Conservation (phyloP, 352 stramenopile species). For the Phytophthora quininea region DNA sequence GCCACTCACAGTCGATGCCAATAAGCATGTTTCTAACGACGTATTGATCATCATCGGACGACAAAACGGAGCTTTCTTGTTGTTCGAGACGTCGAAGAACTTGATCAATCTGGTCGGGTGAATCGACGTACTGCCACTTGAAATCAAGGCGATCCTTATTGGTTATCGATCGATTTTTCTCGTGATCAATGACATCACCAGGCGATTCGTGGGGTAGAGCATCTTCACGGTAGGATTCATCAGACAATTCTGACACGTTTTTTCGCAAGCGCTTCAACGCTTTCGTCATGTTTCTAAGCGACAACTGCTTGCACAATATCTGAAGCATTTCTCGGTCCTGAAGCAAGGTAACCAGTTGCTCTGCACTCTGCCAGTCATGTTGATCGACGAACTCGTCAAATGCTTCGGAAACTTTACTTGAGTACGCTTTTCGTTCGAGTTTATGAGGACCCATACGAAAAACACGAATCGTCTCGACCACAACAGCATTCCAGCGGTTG, state of each 20-base stretch:
- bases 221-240: background rate
- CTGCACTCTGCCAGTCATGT: conserved; percentile 55
- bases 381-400: conserved; percentile 43
- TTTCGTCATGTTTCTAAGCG: conserved; percentile 52
- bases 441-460: conserved; percentile 22
- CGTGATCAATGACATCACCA: conserved; percentile 33
- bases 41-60: conserved; percentile 6
- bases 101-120: conserved; percentile 20
- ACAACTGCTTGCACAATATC: conserved; percentile 36
- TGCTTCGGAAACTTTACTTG: conserved; percentile 13
- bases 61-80: conserved; percentile 6
- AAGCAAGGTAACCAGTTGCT: conserved; percentile 36
- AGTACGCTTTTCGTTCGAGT: conserved; percentile 8
- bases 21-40: conserved; percentile 36
- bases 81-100: conserved; percentile 30
- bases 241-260: background rate
- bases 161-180: conserved; percentile 25
- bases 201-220: background rate
- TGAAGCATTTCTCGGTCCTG: conserved; percentile 37
- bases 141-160: conserved; percentile 13
- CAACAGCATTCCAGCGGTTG: conserved; percentile 51
- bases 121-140: conserved; percentile 45
- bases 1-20: conserved; percentile 73
- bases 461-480: conserved; percentile 55
- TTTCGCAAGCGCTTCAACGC: conserved; percentile 57